Evolutionary conservation across 495 filamentous ascomycete species (phyloP), one percentile per base, ranked within the genome.

Genomic region (Evernia prunastri): DNA sequence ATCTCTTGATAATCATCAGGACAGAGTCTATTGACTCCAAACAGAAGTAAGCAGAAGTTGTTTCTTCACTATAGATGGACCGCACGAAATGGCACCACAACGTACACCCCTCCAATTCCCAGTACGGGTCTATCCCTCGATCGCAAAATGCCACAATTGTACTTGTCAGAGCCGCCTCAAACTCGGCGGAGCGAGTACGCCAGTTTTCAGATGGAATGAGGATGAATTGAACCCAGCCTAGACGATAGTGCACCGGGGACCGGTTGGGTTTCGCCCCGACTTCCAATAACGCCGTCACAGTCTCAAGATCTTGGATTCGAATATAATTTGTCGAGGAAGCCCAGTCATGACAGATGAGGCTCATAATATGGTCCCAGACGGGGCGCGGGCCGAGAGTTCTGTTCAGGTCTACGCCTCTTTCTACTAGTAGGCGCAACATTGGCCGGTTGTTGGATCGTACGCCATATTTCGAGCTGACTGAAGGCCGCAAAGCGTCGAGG

Each of bases 351-450:
- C 20, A 23, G 35, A 58, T 58, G 18, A 31, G 23, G 5, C 20
- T n/a, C 13, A 40, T 40, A 20, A 58, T 25, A 3, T 56, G 6
- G 53, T 6, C 20, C 15, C 29, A 56, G 7, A 56, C 18, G 31
- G 20, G 13, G 23, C 0, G 13, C n/a, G 29, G 35, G 23, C 29
- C 11, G 3, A 9, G 36, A 37, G 36, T 6, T 37, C 12, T 20
- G 35, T 17, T 56, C 13, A 56, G 20, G 27, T n/a, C 29, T 27
- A 56, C 23, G 5, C 27, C 53, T n/a, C 31, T 56, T 8, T 35
- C 12, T n/a, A 56, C 18, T 18, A 56, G 29, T 56, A 56, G 53
- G 35, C 6, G 11, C 31, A 56, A 35, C 53, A 56, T 56, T 56
- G 29, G 17, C 35, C 53, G 25, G 27, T 56, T 56, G 10, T 6